Percentiles rank a stretch among this genome's conserved stretches.
Evolutionary conservation across 306 rosid genomes (phyloP).

Genomic region (Glycine latifolia): DNA sequence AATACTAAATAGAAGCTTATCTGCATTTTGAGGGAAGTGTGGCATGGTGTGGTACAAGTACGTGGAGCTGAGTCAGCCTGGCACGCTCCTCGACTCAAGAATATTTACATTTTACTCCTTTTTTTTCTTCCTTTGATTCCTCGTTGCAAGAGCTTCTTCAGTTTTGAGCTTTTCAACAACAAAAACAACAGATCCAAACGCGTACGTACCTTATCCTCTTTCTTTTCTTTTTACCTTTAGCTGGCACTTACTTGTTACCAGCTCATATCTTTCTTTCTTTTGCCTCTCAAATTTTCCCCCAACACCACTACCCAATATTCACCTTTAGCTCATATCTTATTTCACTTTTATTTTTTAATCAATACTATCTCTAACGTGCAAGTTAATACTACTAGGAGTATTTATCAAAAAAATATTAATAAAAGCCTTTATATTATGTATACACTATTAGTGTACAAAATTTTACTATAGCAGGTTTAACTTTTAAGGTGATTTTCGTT

Average conservation of each 20-base stretch:
- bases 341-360: no score
- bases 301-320: no score
- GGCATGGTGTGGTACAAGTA: conserved; percentile 5
- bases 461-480: no score
- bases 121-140: not conserved
- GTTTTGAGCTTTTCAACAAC: conserved; percentile 11
- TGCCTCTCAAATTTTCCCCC: no score
- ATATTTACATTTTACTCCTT: not conserved
- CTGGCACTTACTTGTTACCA: conserved; percentile 54
- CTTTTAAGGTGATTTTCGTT: no score
- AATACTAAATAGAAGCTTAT: not conserved
- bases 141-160: conserved; percentile 36
- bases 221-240: conserved; percentile 39
- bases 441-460: no score
- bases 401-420: no score
- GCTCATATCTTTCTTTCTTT: conserved; percentile 17
- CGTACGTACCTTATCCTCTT: conserved; percentile 38
- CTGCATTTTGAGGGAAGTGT: not conserved
- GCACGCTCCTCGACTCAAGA: conserved; percentile 15
- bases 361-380: no score
- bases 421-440: no score
- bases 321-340: no score
- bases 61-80: conserved; percentile 47
- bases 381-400: no score
- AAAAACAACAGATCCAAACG: conserved; percentile 38